Conservation (phyloP, 1,139 yeast species). For the Sugiyamaella neomexicana region DNA sequence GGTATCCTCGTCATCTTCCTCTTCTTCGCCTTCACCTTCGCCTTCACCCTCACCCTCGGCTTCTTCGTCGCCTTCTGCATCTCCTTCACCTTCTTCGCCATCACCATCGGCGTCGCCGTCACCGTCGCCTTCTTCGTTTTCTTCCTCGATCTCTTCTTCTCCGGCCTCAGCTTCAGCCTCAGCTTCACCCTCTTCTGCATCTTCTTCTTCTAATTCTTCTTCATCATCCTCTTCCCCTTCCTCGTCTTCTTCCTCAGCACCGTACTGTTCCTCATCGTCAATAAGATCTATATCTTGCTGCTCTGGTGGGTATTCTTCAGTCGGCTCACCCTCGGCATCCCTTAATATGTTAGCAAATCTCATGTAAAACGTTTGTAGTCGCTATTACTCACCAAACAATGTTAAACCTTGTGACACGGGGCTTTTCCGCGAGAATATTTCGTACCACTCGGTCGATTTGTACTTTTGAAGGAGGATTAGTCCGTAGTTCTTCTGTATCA, state of each 20-base stretch:
- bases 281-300: conserved; percentile 59
- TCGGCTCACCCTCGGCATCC: conserved; percentile 53
- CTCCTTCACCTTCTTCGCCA: conserved; percentile 16
- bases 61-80: conserved; percentile 16
- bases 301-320: conserved; percentile 77
- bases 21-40: conserved; percentile 25
- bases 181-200: conserved; percentile 39
- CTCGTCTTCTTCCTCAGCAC: conserved; percentile 41
- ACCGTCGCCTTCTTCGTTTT: conserved; percentile 24
- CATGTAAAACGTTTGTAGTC: not conserved
- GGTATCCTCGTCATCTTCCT: conserved; percentile 16
- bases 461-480: conserved; percentile 90
- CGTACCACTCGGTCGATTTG: conserved; percentile 94
- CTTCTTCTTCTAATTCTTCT: conserved; percentile 44
- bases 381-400: conserved; percentile 71
- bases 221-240: conserved; percentile 40
- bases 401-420: conserved; percentile 93
- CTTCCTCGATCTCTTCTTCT: conserved; percentile 31
- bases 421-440: conserved; percentile 94
- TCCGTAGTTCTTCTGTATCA: conserved; percentile 87
- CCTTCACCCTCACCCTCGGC: conserved; percentile 21
- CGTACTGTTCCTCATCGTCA: conserved; percentile 44
- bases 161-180: conserved; percentile 35
- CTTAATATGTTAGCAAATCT: conserved; percentile 19
- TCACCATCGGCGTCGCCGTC: not conserved